These are phyloP conservation scores for Oryza meridionalis DNA, from an alignment of 176 grass and related monocot species.

Conservation along the genomic window DNA sequence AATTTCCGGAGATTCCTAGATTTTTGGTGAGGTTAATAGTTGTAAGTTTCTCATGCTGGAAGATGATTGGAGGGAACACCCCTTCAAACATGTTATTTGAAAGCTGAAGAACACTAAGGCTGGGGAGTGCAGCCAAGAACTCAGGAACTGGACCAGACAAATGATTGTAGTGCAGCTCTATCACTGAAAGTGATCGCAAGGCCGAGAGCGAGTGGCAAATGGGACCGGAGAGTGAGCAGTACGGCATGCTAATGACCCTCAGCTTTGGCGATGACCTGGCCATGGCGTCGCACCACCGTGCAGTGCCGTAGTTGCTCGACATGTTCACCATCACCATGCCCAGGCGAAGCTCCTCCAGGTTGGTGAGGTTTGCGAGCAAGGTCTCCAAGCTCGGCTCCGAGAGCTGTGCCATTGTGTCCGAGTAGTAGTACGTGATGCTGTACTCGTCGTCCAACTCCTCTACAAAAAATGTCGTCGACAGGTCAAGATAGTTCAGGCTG, in stretches of 20 bases:
- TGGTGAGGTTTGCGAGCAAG: slow-evolving; percentile 23
- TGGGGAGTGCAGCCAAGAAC: slow-evolving; percentile 41
- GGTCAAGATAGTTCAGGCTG: too few species aligned
- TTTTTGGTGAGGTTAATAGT: too few species aligned
- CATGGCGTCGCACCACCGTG: slow-evolving; percentile 32
- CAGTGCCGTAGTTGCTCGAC: slow-evolving; percentile 15
- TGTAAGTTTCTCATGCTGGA: slow-evolving; percentile 38
- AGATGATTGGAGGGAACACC: slow-evolving; percentile 22
- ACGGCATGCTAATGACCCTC: slow-evolving; percentile 33
- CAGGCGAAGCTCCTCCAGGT: slow-evolving; percentile 21
- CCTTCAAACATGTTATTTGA: slow-evolving; percentile 4
- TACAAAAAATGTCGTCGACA: too few species aligned
- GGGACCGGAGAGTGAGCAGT: slow-evolving; percentile 35
- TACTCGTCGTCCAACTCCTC: background rate
- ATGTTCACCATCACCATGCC: slow-evolving; percentile 41
- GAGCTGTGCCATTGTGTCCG: too few species aligned
- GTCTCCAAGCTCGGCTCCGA: too few species aligned
- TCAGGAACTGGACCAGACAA: slow-evolving; percentile 38
- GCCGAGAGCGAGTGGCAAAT: slow-evolving; percentile 21
- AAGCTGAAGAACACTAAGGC: slow-evolving; percentile 34
- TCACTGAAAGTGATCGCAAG: slow-evolving; percentile 21
- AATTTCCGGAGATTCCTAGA: background rate
- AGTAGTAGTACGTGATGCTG: too few species aligned
- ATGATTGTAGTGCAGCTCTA: slow-evolving; percentile 34
- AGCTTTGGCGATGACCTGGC: slow-evolving; percentile 13